Evolutionary conservation across 257 asterid species (phyloP).

Genomic region (Asclepias syriaca): DNA sequence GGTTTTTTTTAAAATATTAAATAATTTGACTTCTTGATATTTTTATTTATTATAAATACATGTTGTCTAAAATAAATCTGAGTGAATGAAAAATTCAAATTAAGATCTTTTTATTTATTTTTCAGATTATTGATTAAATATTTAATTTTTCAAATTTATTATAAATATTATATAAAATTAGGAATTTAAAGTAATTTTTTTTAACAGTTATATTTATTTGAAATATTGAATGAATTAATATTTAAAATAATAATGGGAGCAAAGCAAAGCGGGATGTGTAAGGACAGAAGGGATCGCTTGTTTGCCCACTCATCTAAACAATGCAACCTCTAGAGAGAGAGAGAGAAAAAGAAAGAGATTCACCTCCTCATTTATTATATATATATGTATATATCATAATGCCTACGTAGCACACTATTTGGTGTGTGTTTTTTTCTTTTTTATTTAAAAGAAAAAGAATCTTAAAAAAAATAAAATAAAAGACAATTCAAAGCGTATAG

Average conservation of each 20-base stretch:
- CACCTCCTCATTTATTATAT: neutral
- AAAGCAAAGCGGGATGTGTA: conserved; percentile 19
- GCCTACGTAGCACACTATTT: neutral
- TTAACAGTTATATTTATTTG: neutral
- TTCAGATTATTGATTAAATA: no score
- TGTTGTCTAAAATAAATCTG: no score
- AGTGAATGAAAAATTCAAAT: no score
- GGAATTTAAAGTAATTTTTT: no score
- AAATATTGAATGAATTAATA: neutral
- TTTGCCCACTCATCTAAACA: conserved; percentile 21
- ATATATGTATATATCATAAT: neutral
- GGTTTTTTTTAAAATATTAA: no score
- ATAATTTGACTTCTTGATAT: no score
- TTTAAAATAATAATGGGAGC: neutral
- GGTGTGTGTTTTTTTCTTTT: neutral
- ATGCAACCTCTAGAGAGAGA: neutral
- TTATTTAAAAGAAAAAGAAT: no score
- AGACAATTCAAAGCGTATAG: neutral
- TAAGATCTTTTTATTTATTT: no score
- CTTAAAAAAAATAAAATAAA: neutral
- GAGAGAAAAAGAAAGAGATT: neutral
- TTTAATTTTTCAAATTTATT: no score
- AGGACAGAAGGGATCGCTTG: conserved; percentile 33
- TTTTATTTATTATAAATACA: no score
- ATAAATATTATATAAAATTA: no score